phyloP scores from a whole-genome alignment of 805 yeast species.

The Saccharomycopsis selenospora region DNA sequence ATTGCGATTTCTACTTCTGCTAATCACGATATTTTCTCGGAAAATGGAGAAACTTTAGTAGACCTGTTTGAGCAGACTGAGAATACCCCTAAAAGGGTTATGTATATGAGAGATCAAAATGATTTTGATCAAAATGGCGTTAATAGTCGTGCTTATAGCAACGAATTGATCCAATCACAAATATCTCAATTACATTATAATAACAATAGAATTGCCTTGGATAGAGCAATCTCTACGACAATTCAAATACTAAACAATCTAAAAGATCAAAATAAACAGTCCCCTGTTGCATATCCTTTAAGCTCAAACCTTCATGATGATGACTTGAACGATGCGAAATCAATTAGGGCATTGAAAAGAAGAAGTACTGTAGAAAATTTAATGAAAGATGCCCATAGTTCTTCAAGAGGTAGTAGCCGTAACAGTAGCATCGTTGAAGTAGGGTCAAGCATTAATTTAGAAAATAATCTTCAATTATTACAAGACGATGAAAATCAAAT shows the following conservation, averaged over 20 bases:
- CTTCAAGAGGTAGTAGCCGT: background rate
- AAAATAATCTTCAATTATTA: slow-evolving; percentile 3
- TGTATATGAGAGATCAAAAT: slow-evolving; percentile 12
- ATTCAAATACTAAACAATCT: slow-evolving; percentile 45
- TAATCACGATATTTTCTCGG: slow-evolving; percentile 10
- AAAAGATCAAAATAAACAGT: slow-evolving; percentile 44
- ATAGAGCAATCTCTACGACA: slow-evolving; percentile 50
- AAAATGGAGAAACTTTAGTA: slow-evolving; percentile 6
- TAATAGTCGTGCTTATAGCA: background rate
- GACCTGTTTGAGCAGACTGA: slow-evolving; percentile 4
- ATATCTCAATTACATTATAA: slow-evolving; percentile 71
- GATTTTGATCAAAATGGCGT: slow-evolving; percentile 2
- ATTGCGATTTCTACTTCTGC: too few species aligned
- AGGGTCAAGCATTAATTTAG: slow-evolving; percentile 20
- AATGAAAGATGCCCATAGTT: slow-evolving; percentile 24
- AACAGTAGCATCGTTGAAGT: slow-evolving; percentile 32
- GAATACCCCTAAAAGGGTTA: slow-evolving; percentile 12
- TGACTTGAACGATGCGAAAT: slow-evolving; percentile 25
- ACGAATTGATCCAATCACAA: slow-evolving; percentile 36
- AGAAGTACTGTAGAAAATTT: slow-evolving; percentile 25
- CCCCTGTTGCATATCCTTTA: slow-evolving; percentile 61
- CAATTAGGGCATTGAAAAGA: slow-evolving; percentile 22
- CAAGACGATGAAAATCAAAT: background rate
- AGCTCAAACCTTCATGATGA: slow-evolving; percentile 28
- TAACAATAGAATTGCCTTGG: slow-evolving; percentile 58